Evolutionary conservation across 345 rosid species (phyloP).

Genomic region (Passiflora organensis): DNA sequence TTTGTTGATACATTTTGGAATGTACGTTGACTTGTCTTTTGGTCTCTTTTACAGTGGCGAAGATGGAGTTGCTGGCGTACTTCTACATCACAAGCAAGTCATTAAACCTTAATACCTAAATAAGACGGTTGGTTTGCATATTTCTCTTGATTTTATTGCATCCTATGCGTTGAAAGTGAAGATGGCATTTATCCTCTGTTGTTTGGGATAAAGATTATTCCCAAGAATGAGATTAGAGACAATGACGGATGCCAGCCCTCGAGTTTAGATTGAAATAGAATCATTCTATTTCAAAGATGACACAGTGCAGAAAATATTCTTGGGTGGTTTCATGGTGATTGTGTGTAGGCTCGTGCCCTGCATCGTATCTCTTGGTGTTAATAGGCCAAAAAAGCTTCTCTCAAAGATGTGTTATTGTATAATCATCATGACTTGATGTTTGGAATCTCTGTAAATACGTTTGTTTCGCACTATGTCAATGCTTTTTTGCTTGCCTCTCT

Average conservation of each 20-base stretch:
- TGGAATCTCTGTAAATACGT: too few species aligned
- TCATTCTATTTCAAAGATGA: too few species aligned
- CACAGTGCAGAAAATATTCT: too few species aligned
- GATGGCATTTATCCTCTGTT: background rate
- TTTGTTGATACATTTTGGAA: conserved; percentile 8
- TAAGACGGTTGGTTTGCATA: conserved; percentile 72
- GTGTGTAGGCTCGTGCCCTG: too few species aligned
- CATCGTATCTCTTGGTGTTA: too few species aligned
- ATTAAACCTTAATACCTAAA: conserved; percentile 64
- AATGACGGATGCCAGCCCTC: background rate
- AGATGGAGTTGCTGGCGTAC: conserved; percentile 97
- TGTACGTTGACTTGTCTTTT: conserved; percentile 16
- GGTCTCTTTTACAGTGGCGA: conserved; percentile 64
- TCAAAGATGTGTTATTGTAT: too few species aligned
- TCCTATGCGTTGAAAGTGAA: conserved; percentile 23
- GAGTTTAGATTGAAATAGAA: too few species aligned
- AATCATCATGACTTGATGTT: too few species aligned
- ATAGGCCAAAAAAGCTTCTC: too few species aligned
- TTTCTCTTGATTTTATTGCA: conserved; percentile 42
- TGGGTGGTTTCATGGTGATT: too few species aligned
- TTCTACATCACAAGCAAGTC: conserved; percentile 99
- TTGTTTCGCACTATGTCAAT: too few species aligned
- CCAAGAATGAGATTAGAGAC: background rate
- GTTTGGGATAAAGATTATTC: background rate
- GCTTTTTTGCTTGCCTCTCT: too few species aligned